Evolutionary conservation across 345 rosid genomes (phyloP), one percentile per base, ranked within the genome.

Genomic region (Durio zibethinus): DNA sequence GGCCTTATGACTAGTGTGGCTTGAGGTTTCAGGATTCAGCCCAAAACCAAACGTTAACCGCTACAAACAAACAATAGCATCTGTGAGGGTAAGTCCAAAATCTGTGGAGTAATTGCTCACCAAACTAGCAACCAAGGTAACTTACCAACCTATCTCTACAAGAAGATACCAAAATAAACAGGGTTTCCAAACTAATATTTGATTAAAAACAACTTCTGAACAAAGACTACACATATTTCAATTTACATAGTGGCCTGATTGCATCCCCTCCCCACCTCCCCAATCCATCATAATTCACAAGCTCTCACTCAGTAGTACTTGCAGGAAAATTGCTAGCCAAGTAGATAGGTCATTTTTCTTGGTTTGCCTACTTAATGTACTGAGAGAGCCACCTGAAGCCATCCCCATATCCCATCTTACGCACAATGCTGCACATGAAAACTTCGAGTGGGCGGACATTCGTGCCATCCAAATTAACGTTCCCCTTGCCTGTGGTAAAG

Each of bases 391-490:
- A 90, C 83, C 81, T 82, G 81, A 92, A 92, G 3, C 94, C 97
- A 89, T 16, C 50, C 16, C 71, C 71, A 11, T 65, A 65, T 42
- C 97, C 97, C 94, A 90, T 90, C 84, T 89, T 90, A 47, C 94
- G 92, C 45, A 92, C 97, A 9, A 92, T 88, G 86, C 93, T 90
- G 84, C 97, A 92, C 97, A 90, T 92, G 62, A 87, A 92, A 68
- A 92, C 93, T 81, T 92, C 93, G 4, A 92, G 83, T 2, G 93
- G 94, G 15, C 97, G 90, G 23, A 92, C 78, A 52, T 75, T 75
- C 5, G 70, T 27, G 72, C 54, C 73, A 0, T 69, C 76, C 3
- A 92, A 82, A 66, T 76, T 84, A 10, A 90, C 91, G 62, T 81
- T 89, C 7, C 85, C 88, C 78, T 92, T 90, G 74, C 97, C 94